A percentile compares a stretch with the other conserved stretches of the same genome.
Evolutionary conservation across 2,329 filamentous ascomycete genomes (phyloP).

Genomic region (Scedosporium dehoogii): DNA sequence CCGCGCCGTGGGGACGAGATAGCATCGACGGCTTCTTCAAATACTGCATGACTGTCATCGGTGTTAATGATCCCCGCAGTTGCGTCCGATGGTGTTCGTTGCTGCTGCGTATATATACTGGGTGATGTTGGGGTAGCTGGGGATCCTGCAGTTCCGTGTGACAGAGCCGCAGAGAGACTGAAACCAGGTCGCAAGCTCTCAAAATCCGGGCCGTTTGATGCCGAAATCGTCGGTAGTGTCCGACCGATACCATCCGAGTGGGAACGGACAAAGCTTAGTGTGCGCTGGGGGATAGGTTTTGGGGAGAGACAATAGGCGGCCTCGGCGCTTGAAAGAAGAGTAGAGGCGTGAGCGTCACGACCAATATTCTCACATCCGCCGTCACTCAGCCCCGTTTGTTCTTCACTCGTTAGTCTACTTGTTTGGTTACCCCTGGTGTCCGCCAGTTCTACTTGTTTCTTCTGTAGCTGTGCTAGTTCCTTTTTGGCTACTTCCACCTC

Average conservation of each 20-base stretch:
- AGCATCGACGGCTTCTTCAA: slow-evolving; percentile 12
- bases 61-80: not conserved
- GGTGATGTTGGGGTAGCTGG: not conserved
- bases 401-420: not conserved
- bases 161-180: not conserved
- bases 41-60: slow-evolving; percentile 33
- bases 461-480: slow-evolving; percentile 12
- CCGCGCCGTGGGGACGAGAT: slow-evolving; percentile 48
- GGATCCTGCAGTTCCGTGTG: not conserved
- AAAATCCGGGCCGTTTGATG: not conserved
- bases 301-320: not conserved
- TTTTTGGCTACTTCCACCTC: slow-evolving; percentile 50
- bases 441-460: slow-evolving; percentile 50
- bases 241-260: not conserved
- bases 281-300: not conserved
- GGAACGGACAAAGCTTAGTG: not conserved
- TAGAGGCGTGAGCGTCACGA: not conserved
- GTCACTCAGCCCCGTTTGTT: not conserved
- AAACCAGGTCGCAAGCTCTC: not conserved
- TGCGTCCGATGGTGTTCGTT: not conserved
- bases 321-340: no score
- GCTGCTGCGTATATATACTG: not conserved
- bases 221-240: not conserved
- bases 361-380: not conserved
- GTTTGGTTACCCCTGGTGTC: not conserved